These are phyloP conservation scores for Phanerodontia chrysosporium DNA, from an alignment of 768 basidiomycete species.

Conservation along the genomic window DNA sequence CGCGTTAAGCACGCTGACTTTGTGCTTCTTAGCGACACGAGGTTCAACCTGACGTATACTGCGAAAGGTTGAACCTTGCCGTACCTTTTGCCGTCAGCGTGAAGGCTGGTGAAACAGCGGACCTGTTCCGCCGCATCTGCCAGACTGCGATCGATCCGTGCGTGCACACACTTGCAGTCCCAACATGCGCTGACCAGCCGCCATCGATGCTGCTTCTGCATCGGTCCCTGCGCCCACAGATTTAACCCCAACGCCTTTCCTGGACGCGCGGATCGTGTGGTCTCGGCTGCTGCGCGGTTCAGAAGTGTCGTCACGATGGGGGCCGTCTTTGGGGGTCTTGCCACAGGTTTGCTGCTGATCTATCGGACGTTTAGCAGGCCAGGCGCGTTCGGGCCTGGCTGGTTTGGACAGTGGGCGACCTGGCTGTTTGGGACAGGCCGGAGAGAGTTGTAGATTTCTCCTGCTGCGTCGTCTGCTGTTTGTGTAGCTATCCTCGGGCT, in stretches of 20 bases:
- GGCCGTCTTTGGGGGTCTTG: constrained; percentile 68
- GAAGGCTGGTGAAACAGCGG: constrained; percentile 77
- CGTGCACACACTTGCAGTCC: constrained; percentile 28
- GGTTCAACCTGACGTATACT: constrained; percentile 98
- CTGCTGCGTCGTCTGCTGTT: not conserved
- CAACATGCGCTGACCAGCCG: constrained; percentile 1
- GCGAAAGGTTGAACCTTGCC: constrained; percentile 80
- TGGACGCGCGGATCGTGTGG: constrained; percentile 76
- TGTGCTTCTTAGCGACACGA: constrained; percentile 71
- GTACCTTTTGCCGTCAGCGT: constrained; percentile 95
- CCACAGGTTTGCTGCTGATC: constrained; percentile 66
- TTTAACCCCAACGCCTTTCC: constrained; percentile 31
- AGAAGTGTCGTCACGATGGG: constrained; percentile 70
- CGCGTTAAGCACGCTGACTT: not conserved
- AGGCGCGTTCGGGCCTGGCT: constrained; percentile 44
- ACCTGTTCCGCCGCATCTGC: constrained; percentile 85
- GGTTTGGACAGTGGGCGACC: constrained; percentile 57
- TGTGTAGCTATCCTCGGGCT: constrained; percentile 14
- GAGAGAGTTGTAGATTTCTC: constrained; percentile 36
- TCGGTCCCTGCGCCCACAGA: not conserved
- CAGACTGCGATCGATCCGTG: constrained; percentile 85
- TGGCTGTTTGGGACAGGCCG: constrained; percentile 60
- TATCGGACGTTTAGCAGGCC: constrained; percentile 67
- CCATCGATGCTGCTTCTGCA: constrained; percentile 2
- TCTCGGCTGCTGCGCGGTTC: constrained; percentile 65